Evolutionary conservation across 768 basidiomycete species (phyloP), one percentile per base, ranked within the genome.

Genomic region (Strobilomyces dryophilus): DNA sequence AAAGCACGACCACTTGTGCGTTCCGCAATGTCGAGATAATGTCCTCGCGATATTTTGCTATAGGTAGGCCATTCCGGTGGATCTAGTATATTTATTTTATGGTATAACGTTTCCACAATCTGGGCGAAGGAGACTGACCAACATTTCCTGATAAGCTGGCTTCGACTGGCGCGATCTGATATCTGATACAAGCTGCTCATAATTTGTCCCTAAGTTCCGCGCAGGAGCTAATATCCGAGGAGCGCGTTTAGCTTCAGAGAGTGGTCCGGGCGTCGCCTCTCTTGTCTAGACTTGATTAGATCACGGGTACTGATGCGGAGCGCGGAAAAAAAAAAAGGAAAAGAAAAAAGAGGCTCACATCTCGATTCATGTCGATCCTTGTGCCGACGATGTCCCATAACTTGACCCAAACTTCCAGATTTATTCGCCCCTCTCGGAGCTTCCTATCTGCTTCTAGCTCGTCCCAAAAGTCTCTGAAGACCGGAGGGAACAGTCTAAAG

Each of bases 391-490:
- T 80, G 15, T 66, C 70, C 53, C 79, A 76, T 46, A 95, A 67
- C 51, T 79, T 84, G 7, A 76, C 76, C 92, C 97, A 95, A 11
- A 84, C 69, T 8, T 67, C 69, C 29, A 89, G 74, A 64, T 95
- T 94, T 18, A 73, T 76, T 18, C 64, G 66, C 54, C 92, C 84
- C 51, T 87, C 84, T 31, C 73, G 73, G 7, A 62, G 54, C 60
- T 85, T 89, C 60, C 89, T 77, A 26, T 74, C 71, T 4, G 59
- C 66, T 61, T 94, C 93, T 15, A 98, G 72, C 66, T 95, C 91
- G 50, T 91, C 87, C 95, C 95, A 99, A 17, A 99, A 73, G 67
- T 93, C 89, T 56, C 93, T 80, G 69, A 87, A 95, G 17, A 81
- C 78, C 3, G 85, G 76, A 9, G 95, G 92, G n/a, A 98, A 75